phyloP scores from a whole-genome alignment of 176 grass and related monocot species.

The Saccharum officinarum region DNA sequence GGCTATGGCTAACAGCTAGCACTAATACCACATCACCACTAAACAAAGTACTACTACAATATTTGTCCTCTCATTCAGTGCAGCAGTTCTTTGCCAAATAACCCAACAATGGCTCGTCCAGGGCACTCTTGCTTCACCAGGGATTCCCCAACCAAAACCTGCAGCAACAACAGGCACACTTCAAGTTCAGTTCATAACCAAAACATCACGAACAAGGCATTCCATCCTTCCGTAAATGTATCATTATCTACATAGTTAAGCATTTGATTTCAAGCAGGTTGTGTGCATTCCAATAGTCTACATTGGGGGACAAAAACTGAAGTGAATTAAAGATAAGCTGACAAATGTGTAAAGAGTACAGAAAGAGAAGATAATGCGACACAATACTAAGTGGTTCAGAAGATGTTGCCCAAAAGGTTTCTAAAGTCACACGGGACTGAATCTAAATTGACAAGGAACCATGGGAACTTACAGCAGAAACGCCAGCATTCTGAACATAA shows the following conservation, averaged over 20 bases:
- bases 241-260: not conserved
- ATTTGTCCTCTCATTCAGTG: conserved; percentile 38
- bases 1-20: not conserved
- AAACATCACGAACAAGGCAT: not conserved
- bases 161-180: not conserved
- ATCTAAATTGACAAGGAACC: not conserved
- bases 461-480: conserved; percentile 60
- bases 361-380: not conserved
- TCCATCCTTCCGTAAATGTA: not conserved
- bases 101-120: conserved; percentile 66
- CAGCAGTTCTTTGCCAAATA: conserved; percentile 74
- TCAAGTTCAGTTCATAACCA: not conserved
- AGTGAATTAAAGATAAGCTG: not conserved
- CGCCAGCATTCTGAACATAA: conserved; percentile 83
- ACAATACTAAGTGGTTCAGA: not conserved
- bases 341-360: not conserved
- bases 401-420: not conserved
- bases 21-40: conserved; percentile 10
- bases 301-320: not conserved
- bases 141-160: conserved; percentile 97
- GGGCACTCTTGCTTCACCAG: conserved; percentile 84
- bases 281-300: not conserved
- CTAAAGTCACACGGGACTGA: not conserved
- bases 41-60: not conserved
- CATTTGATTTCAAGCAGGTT: not conserved